Evolutionary conservation across 176 grass and related monocot genomes (phyloP).

Genomic region (Dendrocalamus sinicus): DNA sequence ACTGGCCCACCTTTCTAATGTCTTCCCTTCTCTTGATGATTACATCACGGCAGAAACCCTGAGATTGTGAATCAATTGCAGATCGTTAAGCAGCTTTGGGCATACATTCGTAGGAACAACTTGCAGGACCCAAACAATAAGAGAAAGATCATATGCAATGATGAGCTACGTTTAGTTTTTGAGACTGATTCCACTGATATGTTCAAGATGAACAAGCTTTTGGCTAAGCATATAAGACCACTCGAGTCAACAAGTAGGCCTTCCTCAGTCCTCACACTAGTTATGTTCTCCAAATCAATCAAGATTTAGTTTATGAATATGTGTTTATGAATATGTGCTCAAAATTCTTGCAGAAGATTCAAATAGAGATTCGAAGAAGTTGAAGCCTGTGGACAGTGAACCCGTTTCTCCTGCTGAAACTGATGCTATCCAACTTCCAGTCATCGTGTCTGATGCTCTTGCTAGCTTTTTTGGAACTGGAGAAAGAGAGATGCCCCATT

Average conservation of each 20-base stretch:
- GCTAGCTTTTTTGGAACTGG: conserved; percentile 79
- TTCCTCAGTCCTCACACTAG: neutral
- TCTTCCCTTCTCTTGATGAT: conserved; percentile 17
- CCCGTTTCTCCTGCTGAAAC: conserved; percentile 51
- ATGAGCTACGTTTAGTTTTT: conserved; percentile 83
- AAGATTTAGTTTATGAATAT: conserved; percentile 23
- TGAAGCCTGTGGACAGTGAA: conserved; percentile 55
- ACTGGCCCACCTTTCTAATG: conserved; percentile 22
- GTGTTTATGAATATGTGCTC: conserved; percentile 31
- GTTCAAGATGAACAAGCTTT: conserved; percentile 97
- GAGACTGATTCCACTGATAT: conserved; percentile 93
- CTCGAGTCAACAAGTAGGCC: conserved; percentile 66
- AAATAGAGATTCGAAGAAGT: conserved; percentile 64
- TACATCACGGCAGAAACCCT: conserved; percentile 27
- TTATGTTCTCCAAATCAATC: neutral
- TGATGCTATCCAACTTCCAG: conserved; percentile 54
- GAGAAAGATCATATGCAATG: conserved; percentile 95
- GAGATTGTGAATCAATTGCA: conserved; percentile 40
- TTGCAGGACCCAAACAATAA: conserved; percentile 95
- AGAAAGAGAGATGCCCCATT: conserved; percentile 81
- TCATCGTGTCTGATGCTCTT: conserved; percentile 79
- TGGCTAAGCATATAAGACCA: conserved; percentile 81
- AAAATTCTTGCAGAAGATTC: conserved; percentile 71
- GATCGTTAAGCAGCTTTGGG: conserved; percentile 95
- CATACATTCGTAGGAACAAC: conserved; percentile 89